Conservation (phyloP, 371 early-diverging fungal genomes). For the Scutellospora calospora region DNA sequence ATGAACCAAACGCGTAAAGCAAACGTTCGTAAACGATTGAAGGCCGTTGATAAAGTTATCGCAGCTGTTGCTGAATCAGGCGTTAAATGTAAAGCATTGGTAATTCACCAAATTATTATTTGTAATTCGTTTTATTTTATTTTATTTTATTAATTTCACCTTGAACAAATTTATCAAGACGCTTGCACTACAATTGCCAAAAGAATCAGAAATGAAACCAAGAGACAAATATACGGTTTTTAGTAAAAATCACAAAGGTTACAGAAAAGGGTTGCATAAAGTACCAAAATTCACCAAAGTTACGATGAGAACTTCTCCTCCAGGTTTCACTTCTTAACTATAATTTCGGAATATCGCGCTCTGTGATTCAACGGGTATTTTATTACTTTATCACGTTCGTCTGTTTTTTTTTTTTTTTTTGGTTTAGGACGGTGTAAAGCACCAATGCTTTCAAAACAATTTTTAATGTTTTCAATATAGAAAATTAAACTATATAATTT, state of each 20-base stretch:
- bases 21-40: conserved; percentile 92
- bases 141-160: neutral
- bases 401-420: too few species aligned
- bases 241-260: conserved; percentile 78
- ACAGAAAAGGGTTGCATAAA: conserved; percentile 95
- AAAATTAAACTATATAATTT: too few species aligned
- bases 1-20: conserved; percentile 93
- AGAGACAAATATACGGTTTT: conserved; percentile 95
- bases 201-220: conserved; percentile 85
- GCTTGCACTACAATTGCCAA: conserved; percentile 76
- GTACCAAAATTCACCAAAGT: conserved; percentile 95
- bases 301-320: conserved; percentile 83
- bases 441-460: too few species aligned
- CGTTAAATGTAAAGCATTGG: conserved; percentile 88
- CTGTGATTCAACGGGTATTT: too few species aligned
- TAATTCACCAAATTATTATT: conserved; percentile 44
- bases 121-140: neutral
- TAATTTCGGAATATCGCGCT: too few species aligned
- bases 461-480: too few species aligned
- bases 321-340: conserved; percentile 66
- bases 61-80: conserved; percentile 85
- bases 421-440: too few species aligned
- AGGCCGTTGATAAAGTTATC: conserved; percentile 90
- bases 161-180: conserved; percentile 52
- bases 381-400: too few species aligned